Conservation (phyloP, 1,284 basidiomycete species). For the Fomitopsis betulina region DNA sequence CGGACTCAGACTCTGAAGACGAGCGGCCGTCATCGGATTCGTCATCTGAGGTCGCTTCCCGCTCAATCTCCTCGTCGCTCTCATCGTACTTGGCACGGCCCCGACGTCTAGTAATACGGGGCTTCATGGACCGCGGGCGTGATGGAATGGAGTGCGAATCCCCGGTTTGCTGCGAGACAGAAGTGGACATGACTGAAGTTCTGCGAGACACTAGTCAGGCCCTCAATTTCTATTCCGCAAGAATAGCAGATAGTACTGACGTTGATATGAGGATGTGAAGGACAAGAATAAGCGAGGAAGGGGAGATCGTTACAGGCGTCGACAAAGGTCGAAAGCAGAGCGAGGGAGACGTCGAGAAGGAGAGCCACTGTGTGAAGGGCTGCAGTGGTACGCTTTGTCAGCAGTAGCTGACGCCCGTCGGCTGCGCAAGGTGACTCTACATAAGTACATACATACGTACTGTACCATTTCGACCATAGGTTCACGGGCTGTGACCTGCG, state of each 20-base stretch:
- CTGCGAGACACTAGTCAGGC: neutral
- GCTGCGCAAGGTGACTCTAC: neutral
- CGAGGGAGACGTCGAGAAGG: slow-evolving; percentile 1
- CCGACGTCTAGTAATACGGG: slow-evolving; percentile 39
- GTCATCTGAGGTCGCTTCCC: slow-evolving; percentile 64
- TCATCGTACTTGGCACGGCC: slow-evolving; percentile 53
- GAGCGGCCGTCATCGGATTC: slow-evolving; percentile 53
- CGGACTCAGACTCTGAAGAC: slow-evolving; percentile 64
- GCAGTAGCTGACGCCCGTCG: neutral
- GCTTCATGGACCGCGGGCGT: slow-evolving; percentile 25
- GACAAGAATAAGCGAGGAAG: neutral
- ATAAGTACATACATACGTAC: too few species aligned
- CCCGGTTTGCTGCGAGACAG: neutral
- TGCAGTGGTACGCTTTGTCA: slow-evolving; percentile 1
- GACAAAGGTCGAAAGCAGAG: neutral
- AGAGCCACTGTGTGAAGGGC: neutral
- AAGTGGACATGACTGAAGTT: neutral
- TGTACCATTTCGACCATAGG: too few species aligned
- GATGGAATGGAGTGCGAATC: neutral
- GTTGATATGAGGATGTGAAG: neutral
- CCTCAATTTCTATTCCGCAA: neutral
- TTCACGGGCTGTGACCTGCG: too few species aligned
- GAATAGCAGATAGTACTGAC: neutral
- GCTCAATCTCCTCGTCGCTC: slow-evolving; percentile 72
- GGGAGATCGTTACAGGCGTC: neutral